Conservation (phyloP, 192 early-diverging fungal species). For the Gaertneriomyces semiglobifer region DNA sequence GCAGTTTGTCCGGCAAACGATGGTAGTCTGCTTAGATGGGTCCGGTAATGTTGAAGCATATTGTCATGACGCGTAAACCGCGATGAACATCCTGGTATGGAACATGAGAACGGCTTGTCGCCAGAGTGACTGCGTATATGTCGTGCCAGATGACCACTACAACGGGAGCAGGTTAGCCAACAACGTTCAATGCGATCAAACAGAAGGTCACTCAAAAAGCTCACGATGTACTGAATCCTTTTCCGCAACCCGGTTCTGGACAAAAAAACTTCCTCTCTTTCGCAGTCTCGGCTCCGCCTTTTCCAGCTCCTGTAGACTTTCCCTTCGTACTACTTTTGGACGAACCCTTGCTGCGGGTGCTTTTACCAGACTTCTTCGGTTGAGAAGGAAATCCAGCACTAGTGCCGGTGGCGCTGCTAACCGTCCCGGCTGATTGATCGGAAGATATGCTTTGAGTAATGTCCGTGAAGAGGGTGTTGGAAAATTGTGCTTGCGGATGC, state of each 20-base stretch:
- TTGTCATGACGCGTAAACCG: conserved; percentile 38
- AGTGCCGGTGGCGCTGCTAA: no score
- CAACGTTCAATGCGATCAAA: neutral
- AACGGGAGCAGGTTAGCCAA: neutral
- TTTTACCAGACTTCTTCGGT: neutral
- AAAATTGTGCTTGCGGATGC: no score
- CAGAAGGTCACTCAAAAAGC: neutral
- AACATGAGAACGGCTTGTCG: conserved; percentile 31
- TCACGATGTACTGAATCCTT: conserved; percentile 3
- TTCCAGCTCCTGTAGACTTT: no score
- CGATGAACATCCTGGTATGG: conserved; percentile 28
- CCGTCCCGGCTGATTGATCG: no score
- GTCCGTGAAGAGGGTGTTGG: no score
- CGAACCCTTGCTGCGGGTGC: neutral
- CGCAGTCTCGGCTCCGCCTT: no score
- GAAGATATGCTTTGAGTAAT: no score
- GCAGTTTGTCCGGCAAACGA: no score
- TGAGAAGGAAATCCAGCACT: no score
- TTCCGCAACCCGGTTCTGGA: neutral
- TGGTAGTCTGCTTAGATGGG: conserved; percentile 24
- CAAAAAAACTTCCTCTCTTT: neutral
- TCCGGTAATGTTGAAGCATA: conserved; percentile 37
- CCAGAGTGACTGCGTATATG: conserved; percentile 30
- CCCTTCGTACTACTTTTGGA: no score
- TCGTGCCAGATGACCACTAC: conserved; percentile 35